Base-by-base conservation (phyloP, 768 basidiomycete species). In the Amanita inopinata region DNA sequence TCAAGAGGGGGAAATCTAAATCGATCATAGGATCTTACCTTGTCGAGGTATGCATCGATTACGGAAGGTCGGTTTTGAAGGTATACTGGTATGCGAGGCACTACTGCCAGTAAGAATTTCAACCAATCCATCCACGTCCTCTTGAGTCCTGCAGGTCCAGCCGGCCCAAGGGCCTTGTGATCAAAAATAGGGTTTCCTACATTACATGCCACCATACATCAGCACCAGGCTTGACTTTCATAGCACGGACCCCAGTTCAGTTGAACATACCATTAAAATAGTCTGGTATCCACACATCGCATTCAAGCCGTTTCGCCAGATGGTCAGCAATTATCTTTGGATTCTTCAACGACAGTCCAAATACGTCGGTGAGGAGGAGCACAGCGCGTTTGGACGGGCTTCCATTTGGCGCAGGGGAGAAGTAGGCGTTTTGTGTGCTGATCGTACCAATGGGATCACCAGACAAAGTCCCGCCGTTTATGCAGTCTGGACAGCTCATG, bases 261-360 rank as follows among this genome's bases (percentile, higher is more conserved):
- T 25, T 24, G 33, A 36, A 12, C 61, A 34, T 40, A 73, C 78
- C 79, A 46, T 63, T 54, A 49, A 79, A 81, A 36, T 76, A 55
- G 57, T 82, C 76, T 6, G 78, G 79, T 12, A 77, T 63, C 71
- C 74, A 81, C 12, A 79, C 77, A 49, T 81, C 79, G 47, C 77
- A 74, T 12, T 62, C 57, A 20, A 80, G 51, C 12, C 57, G 50
- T 43, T 66, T 57, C 5, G 76, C 65, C 17, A 78, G 53, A 19
- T 63, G 58, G 55, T 81, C 78, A 1, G 78, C 77, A 4, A 80
- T 60, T 44, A 83, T 64, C 50, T 74, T 76, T 47, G 59, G 63
- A 49, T 80, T 79, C 25, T 63, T 58, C 22, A 79, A 53, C 3
- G 64, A 60, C 4, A 80, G 57, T 0, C 76, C 78, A 46, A 78